Evolutionary conservation across 1,284 basidiomycete species (phyloP).

Genomic region (Ceratobasidium papillatum): DNA sequence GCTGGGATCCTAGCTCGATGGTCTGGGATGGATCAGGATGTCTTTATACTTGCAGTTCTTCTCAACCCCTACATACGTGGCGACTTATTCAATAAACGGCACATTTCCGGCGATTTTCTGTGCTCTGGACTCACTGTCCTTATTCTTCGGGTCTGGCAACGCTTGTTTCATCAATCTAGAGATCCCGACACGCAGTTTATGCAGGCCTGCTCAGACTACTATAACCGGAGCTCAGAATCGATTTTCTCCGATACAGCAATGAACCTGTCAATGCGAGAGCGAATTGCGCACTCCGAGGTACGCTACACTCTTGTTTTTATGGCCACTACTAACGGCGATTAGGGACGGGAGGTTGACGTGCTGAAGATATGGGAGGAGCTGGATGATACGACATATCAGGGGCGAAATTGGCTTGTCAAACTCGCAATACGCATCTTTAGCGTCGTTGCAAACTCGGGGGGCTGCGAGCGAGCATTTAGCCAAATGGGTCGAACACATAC

Average conservation of each 20-base stretch:
- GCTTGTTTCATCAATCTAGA: background rate
- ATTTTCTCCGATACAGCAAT: background rate
- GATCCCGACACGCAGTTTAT: background rate
- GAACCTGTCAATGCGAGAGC: background rate
- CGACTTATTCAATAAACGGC: background rate
- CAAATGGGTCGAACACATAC: background rate
- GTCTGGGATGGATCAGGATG: background rate
- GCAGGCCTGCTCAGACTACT: background rate
- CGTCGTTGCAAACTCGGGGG: background rate
- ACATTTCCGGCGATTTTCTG: background rate
- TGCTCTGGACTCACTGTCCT: background rate
- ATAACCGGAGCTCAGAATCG: background rate
- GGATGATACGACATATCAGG: background rate
- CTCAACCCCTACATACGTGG: conserved; percentile 7
- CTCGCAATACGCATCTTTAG: background rate
- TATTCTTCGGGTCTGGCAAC: background rate
- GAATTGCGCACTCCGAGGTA: background rate
- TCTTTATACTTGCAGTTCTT: conserved; percentile 17
- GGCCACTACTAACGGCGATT: too few relatives aligned
- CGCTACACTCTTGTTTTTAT: background rate
- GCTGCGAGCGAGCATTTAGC: background rate
- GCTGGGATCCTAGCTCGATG: background rate
- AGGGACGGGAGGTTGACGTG: background rate
- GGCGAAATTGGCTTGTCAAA: background rate
- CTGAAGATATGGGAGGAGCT: background rate